Evolutionary conservation across 352 stramenopile species (phyloP), one percentile per base, ranked within the genome.

Genomic region (Phytophthora citrophthora): DNA sequence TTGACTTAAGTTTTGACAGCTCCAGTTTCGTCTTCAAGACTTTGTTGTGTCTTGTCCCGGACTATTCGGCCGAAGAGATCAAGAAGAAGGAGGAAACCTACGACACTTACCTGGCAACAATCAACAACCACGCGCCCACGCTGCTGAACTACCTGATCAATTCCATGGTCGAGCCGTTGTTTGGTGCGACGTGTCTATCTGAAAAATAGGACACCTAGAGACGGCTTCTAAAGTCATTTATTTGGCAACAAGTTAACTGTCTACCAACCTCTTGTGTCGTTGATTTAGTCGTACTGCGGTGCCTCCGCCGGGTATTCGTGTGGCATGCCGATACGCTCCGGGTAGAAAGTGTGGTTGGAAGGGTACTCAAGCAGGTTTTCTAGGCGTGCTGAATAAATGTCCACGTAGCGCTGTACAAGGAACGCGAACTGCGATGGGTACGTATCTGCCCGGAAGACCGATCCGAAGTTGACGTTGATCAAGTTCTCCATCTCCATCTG

Each of bases 401-500:
- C 89, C 9, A 94, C 88, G 61, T 97, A 95, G 32, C 89, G 79
- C 59, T 92, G 85, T 54, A 95, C 81, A 60, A 83, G 90, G 64
- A 93, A 96, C 6, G 88, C 84, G 59, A 95, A 97, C 48, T 96
- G 78, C 20, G 86, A 94, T 12, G 89, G 86, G 59, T 96, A 90
- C 44, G 83, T 83, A 48, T 90, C 83, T 18, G 83, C 87, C 40
- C 88, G 74, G 70, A 97, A 97, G 16, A 97, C 87, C 1, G 86
- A 95, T 46, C 89, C 89, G 63, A 97, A 97, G 68, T 93, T 94
- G 29, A 61, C 67, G 71, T 96, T 95, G 74, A 95, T 87, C 63
- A 92, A 72, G 48, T 79, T 65, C 62, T 93, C 86, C 80, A 96
- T 93, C 32, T 73, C 66, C 47, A 67, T 79, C 62, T 90, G 83